phyloP scores from a whole-genome alignment of 345 rosid species.

The Gossypium bickii region DNA sequence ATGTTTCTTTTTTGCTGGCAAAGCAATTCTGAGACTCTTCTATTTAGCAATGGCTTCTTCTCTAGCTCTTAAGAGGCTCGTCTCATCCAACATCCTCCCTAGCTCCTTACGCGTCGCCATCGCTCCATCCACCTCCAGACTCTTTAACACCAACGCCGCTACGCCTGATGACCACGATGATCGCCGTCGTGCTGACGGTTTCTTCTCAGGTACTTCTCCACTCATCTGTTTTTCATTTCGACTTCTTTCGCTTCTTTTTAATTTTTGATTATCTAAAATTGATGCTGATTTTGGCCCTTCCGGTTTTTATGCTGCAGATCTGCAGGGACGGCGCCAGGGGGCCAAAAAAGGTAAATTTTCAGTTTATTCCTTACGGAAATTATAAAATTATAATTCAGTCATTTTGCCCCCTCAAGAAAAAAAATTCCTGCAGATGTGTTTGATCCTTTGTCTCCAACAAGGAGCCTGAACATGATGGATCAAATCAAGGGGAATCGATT shows the following conservation, averaged over 20 bases:
- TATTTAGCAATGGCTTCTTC: conserved; percentile 2
- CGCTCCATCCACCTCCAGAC: conserved; percentile 24
- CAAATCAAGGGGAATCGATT: conserved; percentile 48
- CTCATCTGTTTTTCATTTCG: not conserved
- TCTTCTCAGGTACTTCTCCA: conserved; percentile 40
- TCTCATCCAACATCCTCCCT: not conserved
- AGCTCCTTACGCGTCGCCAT: not conserved
- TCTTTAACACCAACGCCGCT: conserved; percentile 42
- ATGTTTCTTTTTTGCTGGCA: rapidly evolving
- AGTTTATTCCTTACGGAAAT: no score
- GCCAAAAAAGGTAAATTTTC: no score
- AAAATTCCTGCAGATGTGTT: conserved; percentile 33
- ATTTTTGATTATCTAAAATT: not conserved
- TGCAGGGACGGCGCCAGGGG: not conserved
- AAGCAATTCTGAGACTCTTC: not conserved
- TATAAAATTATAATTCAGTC: no score
- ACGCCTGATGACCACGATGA: conserved; percentile 20
- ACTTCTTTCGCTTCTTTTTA: not conserved
- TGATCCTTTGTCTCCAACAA: conserved; percentile 53
- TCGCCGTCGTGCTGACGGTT: conserved; percentile 25
- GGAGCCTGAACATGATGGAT: conserved; percentile 65
- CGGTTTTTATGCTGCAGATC: conserved; percentile 23
- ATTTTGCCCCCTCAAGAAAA: no score
- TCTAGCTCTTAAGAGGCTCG: not conserved
- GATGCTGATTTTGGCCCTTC: not conserved